Base-by-base conservation (phyloP, 139 green algal species). In the Picochlorum sp. region DNA sequence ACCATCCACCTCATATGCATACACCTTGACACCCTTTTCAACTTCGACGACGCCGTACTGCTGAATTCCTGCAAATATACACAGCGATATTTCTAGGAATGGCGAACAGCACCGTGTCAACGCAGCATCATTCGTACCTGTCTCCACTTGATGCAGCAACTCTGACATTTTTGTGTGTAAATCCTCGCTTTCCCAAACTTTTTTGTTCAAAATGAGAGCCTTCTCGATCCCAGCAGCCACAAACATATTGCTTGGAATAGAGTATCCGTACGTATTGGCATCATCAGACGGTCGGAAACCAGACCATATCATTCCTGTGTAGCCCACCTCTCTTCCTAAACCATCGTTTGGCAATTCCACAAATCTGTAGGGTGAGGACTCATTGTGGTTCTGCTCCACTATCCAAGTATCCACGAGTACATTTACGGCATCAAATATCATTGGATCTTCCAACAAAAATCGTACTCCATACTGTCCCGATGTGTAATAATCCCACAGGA, bases 1-100 rank as follows among this genome's bases (percentile, higher is more conserved):
- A 3, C 81, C 81, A 45, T 87, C 81, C 21, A 87, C 81, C 49
- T 87, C 79, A 44, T 84, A 87, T 7, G 76, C 80, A 64, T 86
- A 86, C 20, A 84, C 61, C 8, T 49, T 67, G 18, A 49, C 24
- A 4, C 57, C 61, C 10, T 41, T 55, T 6, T 58, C 66, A 23
- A 54, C 24, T 24, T 30, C 47, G 23, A 83, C 66, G 15, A 77
- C 55, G 2, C 74, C 80, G 18, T 68, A 64, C 57, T 61, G 21
- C 7, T 79, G 44, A 50, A 86, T 84, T 41, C 34, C 34, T 41
- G 34, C 34, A 14, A 41, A 11, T 1, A 11, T 41, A 41, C 10
- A 41, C 34, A 41, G 7, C 8, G 34, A 13, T 41, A 41, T 41
- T 41, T 41, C 34, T 13, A 41, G 34, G 0, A 41, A 41, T 11